Percentiles rank a stretch among this genome's conserved stretches.
phyloP scores from a whole-genome alignment of 2,329 filamentous ascomycete genomes.

The Fusarium sublunatum region DNA sequence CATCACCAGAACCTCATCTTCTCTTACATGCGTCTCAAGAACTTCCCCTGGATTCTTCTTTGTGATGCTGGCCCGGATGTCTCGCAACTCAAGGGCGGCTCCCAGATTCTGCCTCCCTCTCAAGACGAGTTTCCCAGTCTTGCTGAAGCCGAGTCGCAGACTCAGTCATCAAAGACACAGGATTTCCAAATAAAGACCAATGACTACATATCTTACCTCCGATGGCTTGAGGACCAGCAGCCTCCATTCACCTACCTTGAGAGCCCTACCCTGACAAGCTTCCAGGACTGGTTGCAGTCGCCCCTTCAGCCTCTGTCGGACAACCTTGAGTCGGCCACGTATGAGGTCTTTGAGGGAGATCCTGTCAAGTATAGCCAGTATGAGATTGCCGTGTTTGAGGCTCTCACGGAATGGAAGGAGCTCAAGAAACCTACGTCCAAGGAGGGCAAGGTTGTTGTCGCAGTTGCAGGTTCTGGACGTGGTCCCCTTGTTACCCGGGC shows the following conservation, averaged over 20 bases:
- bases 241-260: conserved; percentile 67
- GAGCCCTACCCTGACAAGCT: conserved; percentile 63
- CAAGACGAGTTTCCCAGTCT: conserved; percentile 74
- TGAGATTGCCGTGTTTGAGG: conserved; percentile 83
- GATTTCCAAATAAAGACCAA: conserved; percentile 43
- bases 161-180: conserved; percentile 34
- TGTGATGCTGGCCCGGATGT: conserved; percentile 67
- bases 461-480: conserved; percentile 92
- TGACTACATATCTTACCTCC: conserved; percentile 79
- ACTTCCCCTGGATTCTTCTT: conserved; percentile 71
- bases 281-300: conserved; percentile 96
- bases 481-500: conserved; percentile 92
- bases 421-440: conserved; percentile 78
- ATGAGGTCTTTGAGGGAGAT: conserved; percentile 98
- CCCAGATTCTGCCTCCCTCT: conserved; percentile 49
- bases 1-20: conserved; percentile 71
- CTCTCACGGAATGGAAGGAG: conserved; percentile 81
- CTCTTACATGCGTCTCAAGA: conserved; percentile 72
- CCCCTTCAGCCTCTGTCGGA: conserved; percentile 94
- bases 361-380: conserved; percentile 99
- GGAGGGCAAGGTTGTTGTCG: conserved; percentile 80
- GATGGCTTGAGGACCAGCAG: conserved; percentile 86
- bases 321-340: conserved; percentile 96
- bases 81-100: conserved; percentile 45
- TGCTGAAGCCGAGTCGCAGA: conserved; percentile 67